Evolutionary conservation across 2,329 filamentous ascomycete genomes (phyloP).

Genomic region (Endothia cerciana): DNA sequence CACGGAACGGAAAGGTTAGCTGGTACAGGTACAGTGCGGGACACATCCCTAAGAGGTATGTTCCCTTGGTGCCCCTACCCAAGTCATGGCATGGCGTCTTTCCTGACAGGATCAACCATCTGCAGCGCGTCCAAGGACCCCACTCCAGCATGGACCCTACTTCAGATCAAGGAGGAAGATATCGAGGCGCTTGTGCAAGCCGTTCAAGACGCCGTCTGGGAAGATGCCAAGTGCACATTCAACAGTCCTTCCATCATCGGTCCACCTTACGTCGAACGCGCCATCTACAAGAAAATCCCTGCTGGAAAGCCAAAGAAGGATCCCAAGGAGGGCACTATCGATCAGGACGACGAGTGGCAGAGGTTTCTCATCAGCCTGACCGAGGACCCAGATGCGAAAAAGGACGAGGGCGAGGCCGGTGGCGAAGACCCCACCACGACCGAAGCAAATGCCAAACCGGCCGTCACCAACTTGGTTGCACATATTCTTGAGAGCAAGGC

Average conservation of each 20-base stretch:
- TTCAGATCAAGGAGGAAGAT: slow-evolving; percentile 76
- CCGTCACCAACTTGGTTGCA: slow-evolving; percentile 73
- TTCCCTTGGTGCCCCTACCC: slow-evolving; percentile 27
- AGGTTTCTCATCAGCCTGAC: slow-evolving; percentile 87
- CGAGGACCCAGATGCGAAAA: slow-evolving; percentile 55
- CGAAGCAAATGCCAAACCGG: slow-evolving; percentile 64
- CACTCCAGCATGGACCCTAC: slow-evolving; percentile 76
- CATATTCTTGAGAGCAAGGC: slow-evolving; percentile 83
- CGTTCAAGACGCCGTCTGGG: slow-evolving; percentile 72
- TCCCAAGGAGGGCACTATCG: slow-evolving; percentile 88
- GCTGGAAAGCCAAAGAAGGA: slow-evolving; percentile 76
- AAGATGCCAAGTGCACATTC: slow-evolving; percentile 79
- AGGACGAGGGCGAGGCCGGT: slow-evolving; percentile 53
- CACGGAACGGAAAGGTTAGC: slow-evolving; percentile 80
- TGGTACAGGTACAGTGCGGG: slow-evolving; percentile 71
- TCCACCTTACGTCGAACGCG: slow-evolving; percentile 79
- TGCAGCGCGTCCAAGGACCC: slow-evolving; percentile 82
- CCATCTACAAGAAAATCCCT: slow-evolving; percentile 82
- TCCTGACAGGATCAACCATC: slow-evolving; percentile 18
- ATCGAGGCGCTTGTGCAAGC: slow-evolving; percentile 69
- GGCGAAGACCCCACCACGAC: slow-evolving; percentile 51
- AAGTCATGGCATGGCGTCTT: background rate
- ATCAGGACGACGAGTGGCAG: slow-evolving; percentile 95
- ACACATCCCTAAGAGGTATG: slow-evolving; percentile 84
- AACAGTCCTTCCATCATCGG: slow-evolving; percentile 74